Evolutionary conservation across 768 basidiomycete species (phyloP).

Genomic region (Wakefieldia striispora): DNA sequence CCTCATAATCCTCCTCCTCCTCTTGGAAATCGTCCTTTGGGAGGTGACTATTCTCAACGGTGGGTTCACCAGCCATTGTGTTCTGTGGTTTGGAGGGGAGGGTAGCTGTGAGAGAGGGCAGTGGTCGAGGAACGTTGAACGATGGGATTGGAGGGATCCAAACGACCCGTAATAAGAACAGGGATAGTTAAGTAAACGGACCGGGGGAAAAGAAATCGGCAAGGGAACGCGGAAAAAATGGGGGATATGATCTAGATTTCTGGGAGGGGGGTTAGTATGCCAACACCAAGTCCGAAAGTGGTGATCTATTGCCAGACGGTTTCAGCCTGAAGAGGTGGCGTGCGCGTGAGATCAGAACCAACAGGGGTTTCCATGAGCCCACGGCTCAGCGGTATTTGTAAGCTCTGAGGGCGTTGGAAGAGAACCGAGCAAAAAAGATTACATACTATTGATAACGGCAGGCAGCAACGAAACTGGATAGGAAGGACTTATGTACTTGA

Average conservation of each 20-base stretch:
- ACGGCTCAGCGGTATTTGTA: neutral
- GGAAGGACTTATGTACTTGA: constrained; percentile 8
- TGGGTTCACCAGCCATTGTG: constrained; percentile 24
- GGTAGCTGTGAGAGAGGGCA: neutral
- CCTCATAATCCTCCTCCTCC: constrained; percentile 28
- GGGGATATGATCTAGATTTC: neutral
- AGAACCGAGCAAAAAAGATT: neutral
- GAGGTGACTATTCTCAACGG: neutral
- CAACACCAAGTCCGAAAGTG: no score
- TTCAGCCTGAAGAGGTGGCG: no score
- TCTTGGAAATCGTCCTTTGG: constrained; percentile 7
- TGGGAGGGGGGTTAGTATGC: neutral
- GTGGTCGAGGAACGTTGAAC: constrained; percentile 4
- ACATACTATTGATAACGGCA: constrained; percentile 21
- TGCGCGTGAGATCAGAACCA: no score
- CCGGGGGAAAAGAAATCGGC: constrained; percentile 6
- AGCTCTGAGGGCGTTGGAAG: constrained; percentile 5
- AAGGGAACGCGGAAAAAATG: neutral
- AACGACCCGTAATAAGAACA: constrained; percentile 7
- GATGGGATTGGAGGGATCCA: neutral
- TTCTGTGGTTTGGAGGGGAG: neutral
- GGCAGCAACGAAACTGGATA: constrained; percentile 10
- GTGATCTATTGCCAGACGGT: no score
- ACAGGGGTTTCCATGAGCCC: no score
- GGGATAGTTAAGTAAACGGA: constrained; percentile 8